Evolutionary conservation across 805 yeast species (phyloP).

Genomic region (Pachysolen tannophilus): DNA sequence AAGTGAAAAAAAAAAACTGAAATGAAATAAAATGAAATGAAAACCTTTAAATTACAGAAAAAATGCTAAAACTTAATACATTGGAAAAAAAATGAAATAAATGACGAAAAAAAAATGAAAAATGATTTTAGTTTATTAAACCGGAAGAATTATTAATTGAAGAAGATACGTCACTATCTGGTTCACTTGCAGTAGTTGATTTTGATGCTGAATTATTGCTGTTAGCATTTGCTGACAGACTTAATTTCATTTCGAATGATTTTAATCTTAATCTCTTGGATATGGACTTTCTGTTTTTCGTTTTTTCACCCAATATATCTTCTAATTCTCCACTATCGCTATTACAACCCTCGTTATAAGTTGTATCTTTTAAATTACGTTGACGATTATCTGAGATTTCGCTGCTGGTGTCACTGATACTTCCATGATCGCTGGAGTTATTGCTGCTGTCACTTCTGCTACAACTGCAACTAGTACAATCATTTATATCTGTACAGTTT

Average conservation of each 20-base stretch:
- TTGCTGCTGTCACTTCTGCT: not conserved
- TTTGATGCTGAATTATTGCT: not conserved
- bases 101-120: not conserved
- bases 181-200: not conserved
- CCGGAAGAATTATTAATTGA: slow-evolving; percentile 1
- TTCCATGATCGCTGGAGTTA: too few species aligned
- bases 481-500: too few species aligned
- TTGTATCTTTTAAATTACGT: not conserved
- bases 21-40: too few species aligned
- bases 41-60: too few species aligned
- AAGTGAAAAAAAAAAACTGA: too few species aligned
- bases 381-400: not conserved
- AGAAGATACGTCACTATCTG: not conserved
- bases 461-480: too few species aligned
- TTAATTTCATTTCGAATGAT: too few species aligned
- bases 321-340: slow-evolving; percentile 4
- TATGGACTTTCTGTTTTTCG: too few species aligned
- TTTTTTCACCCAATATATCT: not conserved
- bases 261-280: too few species aligned
- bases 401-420: not conserved
- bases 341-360: too few species aligned
- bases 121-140: not conserved
- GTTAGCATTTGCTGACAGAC: too few species aligned
- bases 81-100: not conserved
- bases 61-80: not conserved